Evolutionary conservation across 257 asterid species (phyloP), one percentile per base, ranked within the genome.

Genomic region (Przewalskia tangutica): DNA sequence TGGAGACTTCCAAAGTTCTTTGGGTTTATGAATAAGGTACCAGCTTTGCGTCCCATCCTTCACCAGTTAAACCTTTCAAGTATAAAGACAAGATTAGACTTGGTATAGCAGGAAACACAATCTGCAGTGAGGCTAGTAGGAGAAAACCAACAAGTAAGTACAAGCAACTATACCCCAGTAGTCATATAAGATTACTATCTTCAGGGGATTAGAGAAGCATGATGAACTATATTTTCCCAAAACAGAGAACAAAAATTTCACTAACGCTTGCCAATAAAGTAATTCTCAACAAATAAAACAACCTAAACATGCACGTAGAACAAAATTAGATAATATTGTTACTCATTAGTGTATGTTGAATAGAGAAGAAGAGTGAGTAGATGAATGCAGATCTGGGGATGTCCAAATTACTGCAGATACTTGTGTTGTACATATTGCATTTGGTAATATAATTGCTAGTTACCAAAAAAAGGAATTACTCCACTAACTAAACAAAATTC

Each of bases 21-120:
- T 6, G 98, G 97, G 75, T 91, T 91, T 83, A 95, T 92, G 64
- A 84, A 83, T 84, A 94, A 79, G 1, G 88, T 82, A 53, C 95
- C 90, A 44, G 88, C 90, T 88, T 94, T 92, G 84, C 94, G 87
- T 73, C 99, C 97, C 99, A 95, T 93, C 67, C 59, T 87, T 88
- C 89, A 86, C 86, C 82, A 44, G 65, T 78, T 46, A 60, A 54
- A 44, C 80, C 82, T 62, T 14, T 14, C 8, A 17, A 38, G 20
- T 40, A 17, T 38, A 40, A 66, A 34, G 51, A 38, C 27, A 38
- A 14, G 6, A 38, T 67, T 23, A 16, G 20, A 12, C 32, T 36
- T 7, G 13, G 27, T 32, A 65, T 65, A 36, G 50, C 18, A 36
- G 70, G 44, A 63, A 63, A 63, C 9, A 2, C 6, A 36, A 63